These are phyloP conservation scores for Trametes coccinea DNA, from an alignment of 768 basidiomycete genomes.

Conservation along the genomic window DNA sequence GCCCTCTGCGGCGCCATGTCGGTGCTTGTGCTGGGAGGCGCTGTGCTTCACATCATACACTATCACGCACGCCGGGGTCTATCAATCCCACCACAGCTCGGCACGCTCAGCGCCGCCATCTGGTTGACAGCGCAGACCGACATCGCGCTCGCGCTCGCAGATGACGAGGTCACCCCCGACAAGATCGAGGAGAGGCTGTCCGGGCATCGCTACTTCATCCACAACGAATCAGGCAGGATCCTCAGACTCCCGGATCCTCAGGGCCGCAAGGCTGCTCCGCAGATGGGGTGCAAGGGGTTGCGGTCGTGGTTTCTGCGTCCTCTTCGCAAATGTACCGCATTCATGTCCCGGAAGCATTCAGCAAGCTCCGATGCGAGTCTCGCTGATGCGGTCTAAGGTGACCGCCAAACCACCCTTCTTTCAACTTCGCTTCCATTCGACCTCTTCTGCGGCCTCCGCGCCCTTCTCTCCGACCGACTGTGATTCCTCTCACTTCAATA, in stretches of 20 bases:
- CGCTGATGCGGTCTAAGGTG: no score
- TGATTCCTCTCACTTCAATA: no score
- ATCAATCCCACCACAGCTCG: conserved; percentile 45
- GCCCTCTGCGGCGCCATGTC: conserved; percentile 35
- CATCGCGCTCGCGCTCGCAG: conserved; percentile 34
- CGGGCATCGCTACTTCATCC: conserved; percentile 3
- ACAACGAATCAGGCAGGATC: background rate
- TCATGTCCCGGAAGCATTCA: no score
- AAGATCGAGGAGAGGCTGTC: background rate
- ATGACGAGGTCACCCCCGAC: background rate
- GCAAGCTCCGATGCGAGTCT: no score
- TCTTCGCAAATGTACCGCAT: background rate
- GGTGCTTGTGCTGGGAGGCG: conserved; percentile 44
- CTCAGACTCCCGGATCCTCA: background rate
- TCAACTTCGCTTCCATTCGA: no score
- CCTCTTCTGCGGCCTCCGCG: no score
- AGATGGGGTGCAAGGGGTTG: background rate
- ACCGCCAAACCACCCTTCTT: no score
- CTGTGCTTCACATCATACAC: conserved; percentile 50
- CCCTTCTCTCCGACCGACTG: no score
- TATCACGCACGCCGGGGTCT: conserved; percentile 45
- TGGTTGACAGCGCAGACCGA: conserved; percentile 53
- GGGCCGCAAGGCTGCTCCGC: background rate
- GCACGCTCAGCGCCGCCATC: conserved; percentile 58
- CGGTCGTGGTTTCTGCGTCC: background rate